A percentile compares a stretch with the other conserved stretches of the same genome.
These are phyloP conservation scores for Ulvella scutata DNA, from an alignment of 139 green algal species.

Conservation along the genomic window DNA sequence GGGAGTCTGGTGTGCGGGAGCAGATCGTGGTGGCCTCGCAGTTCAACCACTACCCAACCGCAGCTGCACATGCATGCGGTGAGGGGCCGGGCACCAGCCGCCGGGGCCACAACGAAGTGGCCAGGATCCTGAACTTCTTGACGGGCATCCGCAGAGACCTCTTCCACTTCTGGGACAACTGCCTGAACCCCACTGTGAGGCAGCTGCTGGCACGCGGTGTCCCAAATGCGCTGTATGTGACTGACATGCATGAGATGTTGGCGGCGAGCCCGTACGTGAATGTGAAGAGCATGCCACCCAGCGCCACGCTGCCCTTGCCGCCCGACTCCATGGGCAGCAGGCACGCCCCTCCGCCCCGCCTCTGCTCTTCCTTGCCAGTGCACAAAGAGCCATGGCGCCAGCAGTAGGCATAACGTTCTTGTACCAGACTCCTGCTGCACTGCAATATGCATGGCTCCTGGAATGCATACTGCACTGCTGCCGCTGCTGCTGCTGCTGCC, in stretches of 20 bases:
- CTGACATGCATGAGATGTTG: background rate
- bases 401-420: no score
- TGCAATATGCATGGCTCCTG: no score
- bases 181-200: background rate
- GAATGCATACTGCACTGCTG: no score
- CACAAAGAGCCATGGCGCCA: no score
- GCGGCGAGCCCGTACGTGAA: background rate
- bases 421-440: no score
- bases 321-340: no score
- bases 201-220: background rate
- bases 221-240: background rate
- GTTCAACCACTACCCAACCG: background rate
- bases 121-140: background rate
- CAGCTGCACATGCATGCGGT: background rate
- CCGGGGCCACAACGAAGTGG: background rate
- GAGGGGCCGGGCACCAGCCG: background rate
- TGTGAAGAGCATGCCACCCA: background rate
- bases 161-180: background rate
- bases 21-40: conserved; percentile 29
- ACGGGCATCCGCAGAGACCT: background rate
- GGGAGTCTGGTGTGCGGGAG: conserved; percentile 33
- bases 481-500: no score
- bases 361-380: no score
- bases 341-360: no score
- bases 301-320: background rate